Conservation (phyloP, 108 stramenopile genomes). For the Nannochloropsis oceanica region DNA sequence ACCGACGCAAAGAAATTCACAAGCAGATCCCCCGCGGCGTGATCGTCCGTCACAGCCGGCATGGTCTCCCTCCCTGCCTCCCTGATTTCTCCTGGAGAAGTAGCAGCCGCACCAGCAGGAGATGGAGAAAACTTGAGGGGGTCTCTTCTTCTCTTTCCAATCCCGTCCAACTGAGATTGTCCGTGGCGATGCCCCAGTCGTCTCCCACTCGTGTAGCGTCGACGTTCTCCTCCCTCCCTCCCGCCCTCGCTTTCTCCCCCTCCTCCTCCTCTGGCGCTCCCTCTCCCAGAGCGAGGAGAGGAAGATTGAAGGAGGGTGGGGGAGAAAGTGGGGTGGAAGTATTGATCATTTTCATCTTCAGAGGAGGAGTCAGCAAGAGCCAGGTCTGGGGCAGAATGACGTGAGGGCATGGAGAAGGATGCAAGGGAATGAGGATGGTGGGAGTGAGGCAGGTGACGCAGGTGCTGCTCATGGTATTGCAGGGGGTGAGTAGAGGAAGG, state of each 20-base stretch:
- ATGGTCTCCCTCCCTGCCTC: not conserved
- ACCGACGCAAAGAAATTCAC: not conserved
- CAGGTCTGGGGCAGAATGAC: not conserved
- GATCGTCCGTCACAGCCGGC: not conserved
- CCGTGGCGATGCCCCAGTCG: not conserved
- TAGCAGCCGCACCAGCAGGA: too few relatives aligned
- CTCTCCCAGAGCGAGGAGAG: not conserved
- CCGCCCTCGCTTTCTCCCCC: too few relatives aligned
- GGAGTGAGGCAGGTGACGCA: not conserved
- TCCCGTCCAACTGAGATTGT: not conserved
- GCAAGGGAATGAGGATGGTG: not conserved
- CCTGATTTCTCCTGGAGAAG: not conserved
- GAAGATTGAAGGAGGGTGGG: not conserved
- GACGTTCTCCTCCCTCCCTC: not conserved
- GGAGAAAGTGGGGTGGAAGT: not conserved
- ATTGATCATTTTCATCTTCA: not conserved
- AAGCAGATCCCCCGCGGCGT: not conserved
- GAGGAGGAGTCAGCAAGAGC: not conserved
- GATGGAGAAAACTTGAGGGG: not conserved
- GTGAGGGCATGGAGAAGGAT: not conserved
- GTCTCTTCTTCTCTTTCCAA: not conserved
- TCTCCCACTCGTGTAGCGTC: not conserved
- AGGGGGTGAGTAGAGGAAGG: not conserved
- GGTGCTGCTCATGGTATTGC: not conserved
- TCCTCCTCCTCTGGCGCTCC: not conserved